Percentiles rank a stretch among this genome's conserved stretches.
Conservation (phyloP, 2,329 filamentous ascomycete species). For the Capronia coronata region DNA sequence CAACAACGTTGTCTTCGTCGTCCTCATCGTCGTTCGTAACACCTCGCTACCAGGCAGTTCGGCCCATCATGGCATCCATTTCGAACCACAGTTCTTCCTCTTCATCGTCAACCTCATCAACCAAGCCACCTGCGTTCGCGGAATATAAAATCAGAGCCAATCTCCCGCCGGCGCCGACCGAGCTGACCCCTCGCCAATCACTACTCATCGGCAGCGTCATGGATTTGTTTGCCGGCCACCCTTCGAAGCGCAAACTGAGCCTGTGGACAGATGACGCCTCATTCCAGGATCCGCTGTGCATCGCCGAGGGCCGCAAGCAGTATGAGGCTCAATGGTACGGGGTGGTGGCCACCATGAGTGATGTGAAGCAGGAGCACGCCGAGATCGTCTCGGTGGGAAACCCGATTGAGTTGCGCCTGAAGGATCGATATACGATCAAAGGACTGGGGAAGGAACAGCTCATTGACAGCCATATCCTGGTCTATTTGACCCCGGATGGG, state of each 20-base stretch:
- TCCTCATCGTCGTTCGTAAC: too few relatives aligned
- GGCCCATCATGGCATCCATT: background rate
- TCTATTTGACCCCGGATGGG: slow-evolving; percentile 39
- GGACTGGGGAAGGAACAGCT: slow-evolving; percentile 47
- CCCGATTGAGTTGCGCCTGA: slow-evolving; percentile 53
- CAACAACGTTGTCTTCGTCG: too few relatives aligned
- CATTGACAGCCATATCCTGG: slow-evolving; percentile 45
- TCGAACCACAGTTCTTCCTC: background rate
- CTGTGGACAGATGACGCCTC: slow-evolving; percentile 54
- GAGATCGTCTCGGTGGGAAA: slow-evolving; percentile 51
- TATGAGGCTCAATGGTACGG: slow-evolving; percentile 54
- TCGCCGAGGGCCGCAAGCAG: slow-evolving; percentile 50
- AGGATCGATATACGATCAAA: slow-evolving; percentile 48
- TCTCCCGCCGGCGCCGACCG: slow-evolving; percentile 39
- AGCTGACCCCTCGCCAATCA: slow-evolving; percentile 50
- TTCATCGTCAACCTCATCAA: slow-evolving; percentile 1
- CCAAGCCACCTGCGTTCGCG: background rate
- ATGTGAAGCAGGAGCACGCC: slow-evolving; percentile 52
- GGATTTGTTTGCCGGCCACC: slow-evolving; percentile 51
- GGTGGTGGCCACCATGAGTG: slow-evolving; percentile 51
- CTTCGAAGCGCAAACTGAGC: slow-evolving; percentile 18
- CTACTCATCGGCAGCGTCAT: slow-evolving; percentile 53
- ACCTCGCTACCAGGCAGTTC: background rate
- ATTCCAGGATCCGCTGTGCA: slow-evolving; percentile 55
- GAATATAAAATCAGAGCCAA: slow-evolving; percentile 10